Evolutionary conservation across 257 asterid species (phyloP).

Genomic region (Ilex aquifolium): DNA sequence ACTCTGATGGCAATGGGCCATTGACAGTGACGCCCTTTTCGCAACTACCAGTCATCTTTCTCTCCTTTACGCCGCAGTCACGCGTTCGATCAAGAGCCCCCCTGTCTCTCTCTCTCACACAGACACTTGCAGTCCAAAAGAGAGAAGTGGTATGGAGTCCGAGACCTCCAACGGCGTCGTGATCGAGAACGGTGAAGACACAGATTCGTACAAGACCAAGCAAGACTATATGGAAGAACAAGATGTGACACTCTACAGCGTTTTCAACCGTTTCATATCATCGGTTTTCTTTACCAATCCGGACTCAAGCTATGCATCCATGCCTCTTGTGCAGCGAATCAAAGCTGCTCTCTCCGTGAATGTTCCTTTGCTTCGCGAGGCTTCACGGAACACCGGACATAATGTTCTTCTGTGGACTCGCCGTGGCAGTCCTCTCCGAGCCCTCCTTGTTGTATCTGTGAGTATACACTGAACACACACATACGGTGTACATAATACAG

Average conservation of each 20-base stretch:
- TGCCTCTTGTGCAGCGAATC: constrained; percentile 39
- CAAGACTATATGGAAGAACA: neutral
- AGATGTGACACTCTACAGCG: constrained; percentile 39
- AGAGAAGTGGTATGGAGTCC: neutral
- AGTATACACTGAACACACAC: constrained; percentile 17
- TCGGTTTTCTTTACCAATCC: constrained; percentile 46
- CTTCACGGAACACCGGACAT: constrained; percentile 49
- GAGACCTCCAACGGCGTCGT: constrained; percentile 25
- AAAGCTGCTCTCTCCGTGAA: constrained; percentile 43
- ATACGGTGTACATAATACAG: neutral
- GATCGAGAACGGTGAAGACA: constrained; percentile 10
- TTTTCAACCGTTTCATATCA: constrained; percentile 46
- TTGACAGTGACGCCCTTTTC: too few species aligned
- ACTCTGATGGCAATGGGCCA: too few species aligned
- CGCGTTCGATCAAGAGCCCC: too few species aligned
- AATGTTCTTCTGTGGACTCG: constrained; percentile 59
- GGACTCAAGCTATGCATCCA: constrained; percentile 12
- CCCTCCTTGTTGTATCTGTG: constrained; percentile 68
- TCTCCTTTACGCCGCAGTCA: too few species aligned
- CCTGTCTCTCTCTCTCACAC: too few species aligned
- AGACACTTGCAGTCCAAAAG: too few species aligned
- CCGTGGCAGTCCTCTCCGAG: constrained; percentile 62
- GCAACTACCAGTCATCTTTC: too few species aligned
- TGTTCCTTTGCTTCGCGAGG: constrained; percentile 58
- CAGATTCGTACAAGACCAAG: constrained; percentile 7